Base-by-base conservation (phyloP, 129 eudicot genomes). In the Solidago caesia region DNA sequence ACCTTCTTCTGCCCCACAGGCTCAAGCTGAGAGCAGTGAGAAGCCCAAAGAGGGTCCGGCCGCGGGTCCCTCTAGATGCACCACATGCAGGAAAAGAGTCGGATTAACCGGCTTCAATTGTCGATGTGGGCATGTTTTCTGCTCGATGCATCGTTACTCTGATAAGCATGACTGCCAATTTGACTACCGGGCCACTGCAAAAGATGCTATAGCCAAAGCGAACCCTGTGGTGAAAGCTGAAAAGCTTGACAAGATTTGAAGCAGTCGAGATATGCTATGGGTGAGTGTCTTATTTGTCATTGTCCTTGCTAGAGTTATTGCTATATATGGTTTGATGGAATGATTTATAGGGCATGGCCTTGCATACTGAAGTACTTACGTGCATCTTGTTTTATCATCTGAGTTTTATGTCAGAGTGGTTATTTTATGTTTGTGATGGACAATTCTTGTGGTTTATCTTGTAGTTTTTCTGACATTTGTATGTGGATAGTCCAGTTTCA, bases 191-290 rank as follows among this genome's bases (percentile, higher is more conserved):
- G 64, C 85, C 26, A 85, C 87, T 45, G 94, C 65, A 6, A 78
- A 76, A 27, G 88, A 88, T 71, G 90, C 94, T 0, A 88, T 88
- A 25, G 86, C 94, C 0, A 88, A 85, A 45, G 94, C 94, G 26
- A 88, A 88, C 68, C 94, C 94, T 5, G 83, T 88, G 53, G 86
- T 88, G 53, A 88, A 85, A 75, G 95, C 87, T 2, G 88, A 88
- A 64, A 88, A 88, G 84, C 88, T 88, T 13, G 87, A 85, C 48
- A 88, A 79, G 77, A 85, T 88, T 67, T 77, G 81, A 77, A 44
- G 64, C 70, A 15, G 51, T 65, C 47, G 7, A 15, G 45, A 26
- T 26, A 62, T 29, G n/a, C 8, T 59, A 59, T 59, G 64, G 64
- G 64, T 59, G 43, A 59, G 44, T 27, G 65, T 60, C 65, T 60